Evolutionary conservation across 1,139 yeast genomes (phyloP), one percentile per base, ranked within the genome.

Genomic region (Nakaseomyces sp.): DNA sequence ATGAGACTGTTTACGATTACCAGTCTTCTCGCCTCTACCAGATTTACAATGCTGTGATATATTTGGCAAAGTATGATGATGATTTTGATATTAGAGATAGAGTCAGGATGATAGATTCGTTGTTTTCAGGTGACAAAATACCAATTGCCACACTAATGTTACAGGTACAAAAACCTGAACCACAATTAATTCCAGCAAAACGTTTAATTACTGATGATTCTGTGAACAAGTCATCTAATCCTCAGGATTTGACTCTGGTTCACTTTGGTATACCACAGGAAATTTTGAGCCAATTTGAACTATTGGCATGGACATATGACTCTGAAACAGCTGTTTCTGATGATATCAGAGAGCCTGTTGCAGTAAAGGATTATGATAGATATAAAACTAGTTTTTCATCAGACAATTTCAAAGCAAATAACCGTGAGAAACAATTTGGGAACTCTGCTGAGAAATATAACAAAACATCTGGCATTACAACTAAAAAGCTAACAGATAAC

Each of bases 71-170:
- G 50, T 86, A 80, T 58, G 99, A 93, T 60, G 66, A 72, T 7
- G 76, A 78, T 5, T 79, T 79, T 55, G 96, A 87, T 58, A 76
- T 86, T 0, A 73, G 98, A 49, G 98, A 93, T 58, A 73, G 93
- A 46, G 86, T 95, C 0, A 72, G 98, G 50, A 72, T 83, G 70
- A 70, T 87, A 37, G 69, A 76, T 31, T 75, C 73, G 73, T 40
- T 70, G 73, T 50, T 67, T 49, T 56, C 60, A 25, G 47, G 66
- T 43, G 51, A 60, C 53, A 71, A 73, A 43, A 64, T 65, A 37
- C 79, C 80, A 50, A 68, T 93, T 51, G 91, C 94, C 0, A 72
- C 84, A 0, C 69, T 93, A 37, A 70, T 91, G 45, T 71, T 91
- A 31, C 95, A 88, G 57, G 91, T 85, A 0, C 87, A 93, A 2